A percentile compares a stretch with the other conserved stretches of the same genome.
phyloP scores from a whole-genome alignment of 1,284 basidiomycete genomes.

The Malassezia caprae region DNA sequence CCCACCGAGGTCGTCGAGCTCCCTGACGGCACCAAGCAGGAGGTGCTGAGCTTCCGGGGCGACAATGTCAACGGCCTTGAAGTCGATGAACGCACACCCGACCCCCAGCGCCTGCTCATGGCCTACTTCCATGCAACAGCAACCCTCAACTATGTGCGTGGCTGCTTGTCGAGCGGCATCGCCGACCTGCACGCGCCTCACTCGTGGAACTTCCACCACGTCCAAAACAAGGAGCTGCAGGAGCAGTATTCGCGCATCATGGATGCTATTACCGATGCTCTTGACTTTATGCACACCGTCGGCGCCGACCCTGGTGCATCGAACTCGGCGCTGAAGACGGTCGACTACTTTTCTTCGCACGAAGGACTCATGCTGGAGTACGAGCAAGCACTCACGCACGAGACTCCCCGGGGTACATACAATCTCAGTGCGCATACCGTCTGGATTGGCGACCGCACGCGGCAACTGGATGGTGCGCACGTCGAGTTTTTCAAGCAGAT shows the following conservation, averaged over 20 bases:
- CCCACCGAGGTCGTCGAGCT: constrained; percentile 59
- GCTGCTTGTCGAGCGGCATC: constrained; percentile 77
- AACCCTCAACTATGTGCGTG: constrained; percentile 84
- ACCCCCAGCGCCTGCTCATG: constrained; percentile 71
- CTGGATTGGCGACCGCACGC: constrained; percentile 95
- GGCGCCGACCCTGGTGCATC: constrained; percentile 53
- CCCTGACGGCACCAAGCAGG: constrained; percentile 33
- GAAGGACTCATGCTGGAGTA: constrained; percentile 88
- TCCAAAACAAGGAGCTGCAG: constrained; percentile 66
- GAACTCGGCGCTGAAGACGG: constrained; percentile 69
- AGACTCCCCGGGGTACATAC: constrained; percentile 52
- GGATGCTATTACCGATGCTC: constrained; percentile 71
- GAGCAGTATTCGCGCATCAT: constrained; percentile 76
- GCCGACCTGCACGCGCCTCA: constrained; percentile 75
- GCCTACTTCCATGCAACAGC: constrained; percentile 93
- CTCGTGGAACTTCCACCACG: constrained; percentile 84
- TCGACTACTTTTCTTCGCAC: constrained; percentile 90
- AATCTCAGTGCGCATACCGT: constrained; percentile 85
- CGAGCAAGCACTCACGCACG: constrained; percentile 79
- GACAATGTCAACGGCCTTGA: constrained; percentile 86
- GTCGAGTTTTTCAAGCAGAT: constrained; percentile 72
- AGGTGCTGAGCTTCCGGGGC: constrained; percentile 69
- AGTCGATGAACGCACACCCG: constrained; percentile 64
- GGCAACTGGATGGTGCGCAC: constrained; percentile 83
- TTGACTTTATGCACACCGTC: constrained; percentile 85